Evolutionary conservation across 257 asterid genomes (phyloP), one percentile per base, ranked within the genome.

Genomic region (Handroanthus guayacan): DNA sequence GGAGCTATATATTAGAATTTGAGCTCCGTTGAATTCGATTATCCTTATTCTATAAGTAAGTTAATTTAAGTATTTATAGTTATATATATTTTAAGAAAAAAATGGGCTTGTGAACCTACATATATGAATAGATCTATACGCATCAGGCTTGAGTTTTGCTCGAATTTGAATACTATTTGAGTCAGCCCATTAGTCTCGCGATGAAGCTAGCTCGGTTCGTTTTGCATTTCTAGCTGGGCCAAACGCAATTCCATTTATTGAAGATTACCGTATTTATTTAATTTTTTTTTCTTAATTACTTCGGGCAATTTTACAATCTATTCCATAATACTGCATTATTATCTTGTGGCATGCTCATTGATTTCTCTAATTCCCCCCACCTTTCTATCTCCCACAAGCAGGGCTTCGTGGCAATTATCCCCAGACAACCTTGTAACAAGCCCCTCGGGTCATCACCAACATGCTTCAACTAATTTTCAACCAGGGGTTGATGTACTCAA

Each of bases 401-500:
- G 88, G 69, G 67, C 16, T 57, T 76, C 82, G 12, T 38, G 82
- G 77, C 61, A 79, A 69, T 69, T 82, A 17, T 67, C 85, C 13
- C 78, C 66, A 66, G 72, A 67, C 3, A 47, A 56, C 25, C 38
- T 18, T 54, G 54, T 58, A 31, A 67, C 83, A 78, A 62, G 81
- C 71, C 77, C 72, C 17, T 57, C 79, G 45, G 57, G 75, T 57
- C 81, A 60, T 57, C 81, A 60, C 41, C 75, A 74, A 64, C 60
- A 75, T 50, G 48, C 62, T 10, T 67, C 75, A 12, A 65, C 72
- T 71, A 18, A 62, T 60, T 43, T 65, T 8, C 71, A 65, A 64
- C 75, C 25, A 6, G 73, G 71, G 52, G 54, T 8, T 14, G 62
- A 71, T 39, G 36, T 37, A 39, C 56, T 51, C 6, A 71, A 65